Evolutionary conservation across 2,329 filamentous ascomycete genomes (phyloP).

Genomic region (Aureobasidium pullulans): DNA sequence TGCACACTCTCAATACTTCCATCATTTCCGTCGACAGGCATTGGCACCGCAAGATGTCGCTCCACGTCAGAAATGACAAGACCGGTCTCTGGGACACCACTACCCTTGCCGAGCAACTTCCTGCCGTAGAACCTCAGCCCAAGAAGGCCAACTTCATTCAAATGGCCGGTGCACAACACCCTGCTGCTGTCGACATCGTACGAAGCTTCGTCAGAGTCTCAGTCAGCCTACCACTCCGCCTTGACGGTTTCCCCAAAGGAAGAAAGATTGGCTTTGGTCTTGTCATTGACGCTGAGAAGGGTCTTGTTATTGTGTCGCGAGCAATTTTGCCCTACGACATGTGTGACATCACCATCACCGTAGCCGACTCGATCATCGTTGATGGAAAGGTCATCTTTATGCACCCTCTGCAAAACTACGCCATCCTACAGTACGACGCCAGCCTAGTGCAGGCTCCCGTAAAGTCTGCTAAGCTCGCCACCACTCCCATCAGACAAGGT

Average conservation of each 20-base stretch:
- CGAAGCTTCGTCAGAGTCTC: slow-evolving; percentile 91
- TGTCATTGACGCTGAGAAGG: slow-evolving; percentile 95
- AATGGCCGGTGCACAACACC: slow-evolving; percentile 78
- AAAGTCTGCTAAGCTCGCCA: slow-evolving; percentile 76
- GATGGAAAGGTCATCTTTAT: slow-evolving; percentile 92
- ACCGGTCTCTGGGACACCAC: slow-evolving; percentile 93
- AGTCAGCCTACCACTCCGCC: slow-evolving; percentile 88
- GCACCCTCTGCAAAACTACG: slow-evolving; percentile 94
- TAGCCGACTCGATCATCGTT: slow-evolving; percentile 92
- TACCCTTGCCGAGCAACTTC: slow-evolving; percentile 73
- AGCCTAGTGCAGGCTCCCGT: slow-evolving; percentile 89
- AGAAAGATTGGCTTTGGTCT: slow-evolving; percentile 91
- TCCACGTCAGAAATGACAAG: slow-evolving; percentile 82
- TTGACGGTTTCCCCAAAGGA: slow-evolving; percentile 95
- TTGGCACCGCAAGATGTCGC: slow-evolving; percentile 91
- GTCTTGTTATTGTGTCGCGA: slow-evolving; percentile 85
- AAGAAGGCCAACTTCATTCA: slow-evolving; percentile 85
- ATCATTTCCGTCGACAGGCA: slow-evolving; percentile 91
- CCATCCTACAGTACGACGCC: slow-evolving; percentile 90
- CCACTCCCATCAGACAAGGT: slow-evolving; percentile 78
- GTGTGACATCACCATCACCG: slow-evolving; percentile 91
- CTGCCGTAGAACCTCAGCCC: slow-evolving; percentile 62
- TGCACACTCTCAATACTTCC: slow-evolving; percentile 89
- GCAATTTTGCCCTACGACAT: slow-evolving; percentile 94
- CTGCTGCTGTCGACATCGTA: slow-evolving; percentile 86